phyloP scores from a whole-genome alignment of 2,329 filamentous ascomycete species.

The Hymenoscyphus fraxineus region DNA sequence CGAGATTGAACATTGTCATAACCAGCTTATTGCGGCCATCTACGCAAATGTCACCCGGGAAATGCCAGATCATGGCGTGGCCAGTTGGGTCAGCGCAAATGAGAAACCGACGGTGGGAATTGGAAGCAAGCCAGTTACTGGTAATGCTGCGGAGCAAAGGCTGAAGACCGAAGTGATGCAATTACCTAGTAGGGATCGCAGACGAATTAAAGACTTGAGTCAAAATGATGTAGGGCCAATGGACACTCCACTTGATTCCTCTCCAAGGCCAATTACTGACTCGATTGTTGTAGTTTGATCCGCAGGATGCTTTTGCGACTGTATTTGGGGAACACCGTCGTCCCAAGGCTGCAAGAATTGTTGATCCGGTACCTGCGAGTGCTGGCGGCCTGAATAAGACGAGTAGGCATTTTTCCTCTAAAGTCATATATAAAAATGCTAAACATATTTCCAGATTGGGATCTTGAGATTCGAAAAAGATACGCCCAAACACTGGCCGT shows the following conservation, averaged over 20 bases:
- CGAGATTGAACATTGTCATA: slow-evolving; percentile 61
- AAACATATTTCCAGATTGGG: slow-evolving; percentile 48
- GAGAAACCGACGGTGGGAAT: slow-evolving; percentile 58
- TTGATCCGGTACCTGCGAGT: slow-evolving; percentile 62
- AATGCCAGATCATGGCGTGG: slow-evolving; percentile 63
- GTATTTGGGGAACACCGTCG: slow-evolving; percentile 36
- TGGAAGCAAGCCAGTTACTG: slow-evolving; percentile 58
- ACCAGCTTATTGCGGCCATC: slow-evolving; percentile 63
- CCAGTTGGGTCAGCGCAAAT: slow-evolving; percentile 68
- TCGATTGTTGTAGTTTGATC: slow-evolving; percentile 29
- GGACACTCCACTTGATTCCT: background rate
- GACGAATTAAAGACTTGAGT: slow-evolving; percentile 62
- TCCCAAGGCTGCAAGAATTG: slow-evolving; percentile 40
- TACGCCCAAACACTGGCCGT: slow-evolving; percentile 61
- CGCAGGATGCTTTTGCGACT: slow-evolving; percentile 31
- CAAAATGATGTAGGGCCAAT: slow-evolving; percentile 53
- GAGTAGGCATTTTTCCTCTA: slow-evolving; percentile 54
- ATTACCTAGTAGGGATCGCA: slow-evolving; percentile 60
- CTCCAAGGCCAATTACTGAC: slow-evolving; percentile 1
- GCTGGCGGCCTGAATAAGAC: slow-evolving; percentile 74
- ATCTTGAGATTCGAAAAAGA: slow-evolving; percentile 64
- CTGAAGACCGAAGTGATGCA: slow-evolving; percentile 70
- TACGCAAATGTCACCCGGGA: slow-evolving; percentile 67
- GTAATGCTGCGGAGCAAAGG: slow-evolving; percentile 62
- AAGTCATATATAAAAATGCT: slow-evolving; percentile 27